Evolutionary conservation across 1,284 basidiomycete genomes (phyloP), one percentile per base, ranked within the genome.

Genomic region (Ceraceosorus guamensis): DNA sequence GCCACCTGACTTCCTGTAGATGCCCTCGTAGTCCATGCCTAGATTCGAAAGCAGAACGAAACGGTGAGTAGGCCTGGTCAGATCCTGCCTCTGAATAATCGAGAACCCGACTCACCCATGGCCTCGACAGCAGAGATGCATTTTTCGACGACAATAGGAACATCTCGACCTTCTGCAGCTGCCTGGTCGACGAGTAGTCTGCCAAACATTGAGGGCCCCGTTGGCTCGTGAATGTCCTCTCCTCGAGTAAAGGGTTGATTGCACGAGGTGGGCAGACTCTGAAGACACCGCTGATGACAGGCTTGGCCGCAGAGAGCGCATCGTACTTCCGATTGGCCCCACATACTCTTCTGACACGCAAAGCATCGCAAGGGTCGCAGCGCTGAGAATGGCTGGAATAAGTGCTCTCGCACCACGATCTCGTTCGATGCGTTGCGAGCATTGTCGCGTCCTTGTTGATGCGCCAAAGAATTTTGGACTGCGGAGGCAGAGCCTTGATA

Each of bases 1-100:
- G 5, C 95, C 95, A 24, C 95, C 95, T 0, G 88, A 90, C 80
- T 97, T 97, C 61, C 95, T 89, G 78, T 97, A 97, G 65, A 98
- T 91, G 11, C 93, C 90, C 76, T 93, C 90, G 70, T 89, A 90
- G 62, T 90, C 87, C 77, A 93, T 80, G n/a, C 87, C 24, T 24
- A 24, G 24, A 24, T 24, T 24, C 24, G 3, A 24, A 24, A 24
- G 24, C 24, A 24, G 3, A 24, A 87, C 87, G 64, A 13, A 52
- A 46, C 35, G 35, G 14, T 3, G 46, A 30, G 24, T 48, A 8
- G 50, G 11, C 24, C n/a, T 34, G 31, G 46, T 24, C 24, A 24
- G 24, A 24, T 24, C 24, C 24, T 24, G 1, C 1, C 24, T 24
- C 24, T 24, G 24, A 24, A 24, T 24, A 24, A 79, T 85, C 63